Evolutionary conservation across 169 alveolate genomes (phyloP).

Genomic region (Haemoproteus tartakovskyi): DNA sequence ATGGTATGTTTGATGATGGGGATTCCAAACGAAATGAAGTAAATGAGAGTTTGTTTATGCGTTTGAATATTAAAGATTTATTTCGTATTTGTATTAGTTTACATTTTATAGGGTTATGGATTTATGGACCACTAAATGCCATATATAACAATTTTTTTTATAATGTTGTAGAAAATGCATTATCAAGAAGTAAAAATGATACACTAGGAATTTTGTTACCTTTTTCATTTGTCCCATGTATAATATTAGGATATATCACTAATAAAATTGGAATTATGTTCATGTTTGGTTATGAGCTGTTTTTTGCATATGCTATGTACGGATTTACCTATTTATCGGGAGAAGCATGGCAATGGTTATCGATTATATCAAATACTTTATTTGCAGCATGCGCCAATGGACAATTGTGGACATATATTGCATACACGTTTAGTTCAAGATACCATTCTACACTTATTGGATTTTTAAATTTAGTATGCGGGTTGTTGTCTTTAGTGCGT

Average conservation of each 20-base stretch:
- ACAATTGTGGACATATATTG: constrained; percentile 67
- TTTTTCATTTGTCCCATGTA: constrained; percentile 62
- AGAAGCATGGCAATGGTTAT: constrained; percentile 25
- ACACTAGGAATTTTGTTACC: constrained; percentile 57
- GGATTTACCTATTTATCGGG: constrained; percentile 18
- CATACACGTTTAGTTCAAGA: constrained; percentile 69
- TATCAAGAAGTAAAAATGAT: constrained; percentile 47
- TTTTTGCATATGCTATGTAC: constrained; percentile 38
- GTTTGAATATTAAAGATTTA: constrained; percentile 7
- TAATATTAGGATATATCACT: constrained; percentile 53
- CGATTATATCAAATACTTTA: constrained; percentile 61
- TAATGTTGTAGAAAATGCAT: constrained; percentile 50
- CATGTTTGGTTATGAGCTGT: constrained; percentile 62
- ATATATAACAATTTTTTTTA: constrained; percentile 44
- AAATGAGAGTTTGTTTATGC: constrained; percentile 2
- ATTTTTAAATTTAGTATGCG: constrained; percentile 64
- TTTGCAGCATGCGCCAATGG: constrained; percentile 67
- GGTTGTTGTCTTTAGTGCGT: constrained; percentile 53
- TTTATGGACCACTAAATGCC: constrained; percentile 61
- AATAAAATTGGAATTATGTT: constrained; percentile 67
- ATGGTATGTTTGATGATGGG: too few species aligned
- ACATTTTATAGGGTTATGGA: constrained; percentile 61
- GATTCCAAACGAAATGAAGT: too few species aligned
- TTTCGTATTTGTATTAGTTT: constrained; percentile 25
- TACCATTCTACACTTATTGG: constrained; percentile 69